Base-by-base conservation (phyloP, 2,329 filamentous ascomycete genomes). In the Talaromyces sp. region DNA sequence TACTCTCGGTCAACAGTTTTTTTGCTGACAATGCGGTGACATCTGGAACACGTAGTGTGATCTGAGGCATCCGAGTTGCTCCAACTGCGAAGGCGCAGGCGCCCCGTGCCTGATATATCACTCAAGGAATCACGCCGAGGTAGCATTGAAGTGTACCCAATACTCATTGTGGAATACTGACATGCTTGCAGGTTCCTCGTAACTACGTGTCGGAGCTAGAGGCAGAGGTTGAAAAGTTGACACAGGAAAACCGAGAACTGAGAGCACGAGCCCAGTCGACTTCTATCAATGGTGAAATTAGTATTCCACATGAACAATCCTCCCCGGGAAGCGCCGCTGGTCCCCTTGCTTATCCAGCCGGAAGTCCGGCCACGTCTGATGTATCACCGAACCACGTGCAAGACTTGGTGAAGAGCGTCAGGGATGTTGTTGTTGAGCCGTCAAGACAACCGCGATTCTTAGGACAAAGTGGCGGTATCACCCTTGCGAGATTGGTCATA, bases 401-500 rank as follows among this genome's bases (percentile, higher is more conserved):
- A 36, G 60, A 60, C 32, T 59, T 39, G 27, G 39, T 57, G 33
- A 47, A 28, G 28, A 57, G 55, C n/a, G 55, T 57, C 27, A 27
- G 42, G 13, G 42, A 57, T 57, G 27, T 57, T 28, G 55, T 47
- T 28, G 55, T 57, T 44, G 55, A 57, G 39, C 55, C 55, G 7
- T 57, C 55, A 11, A 61, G 36, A 49, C 65, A 73, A 57, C 69
- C 72, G 25, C 68, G 69, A 25, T 74, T 73, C 60, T 58, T 74
- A 63, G 72, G 72, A 39, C 65, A 67, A 44, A 72, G 70, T 62
- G 71, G 72, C 57, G 72, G 72, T 44, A 68, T 74, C 55, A 72
- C 69, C 2, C 67, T 74, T 42, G 72, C 72, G 8, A 72, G 68
- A 64, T 60, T 74, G 64, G 72, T 73, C n/a, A 71, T 74, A 65